Evolutionary conservation across 75 land plant species (phyloP), one percentile per base, ranked within the genome.

Genomic region (Sequoia sempervirens): DNA sequence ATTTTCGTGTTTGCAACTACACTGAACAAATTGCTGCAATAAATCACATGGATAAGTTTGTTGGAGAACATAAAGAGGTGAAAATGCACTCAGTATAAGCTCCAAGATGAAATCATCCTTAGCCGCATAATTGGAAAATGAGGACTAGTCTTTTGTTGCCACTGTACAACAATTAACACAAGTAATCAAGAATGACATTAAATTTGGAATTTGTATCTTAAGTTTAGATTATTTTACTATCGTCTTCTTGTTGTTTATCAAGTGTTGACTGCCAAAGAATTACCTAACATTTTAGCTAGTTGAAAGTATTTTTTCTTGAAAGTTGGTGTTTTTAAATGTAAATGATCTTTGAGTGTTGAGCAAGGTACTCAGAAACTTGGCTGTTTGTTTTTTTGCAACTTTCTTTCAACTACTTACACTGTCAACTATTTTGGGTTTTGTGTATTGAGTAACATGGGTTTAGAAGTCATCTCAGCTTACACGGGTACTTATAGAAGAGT

Each of bases 31-130:
- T 93, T 84, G 98, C 92, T 40, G 84, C 90, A 36, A 88, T 96
- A 85, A 96, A 94, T 87, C 85, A 87, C 84, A 81, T 97, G 83
- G 92, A 94, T n/a, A 89, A 86, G 72, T 94, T 97, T 83, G 81
- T 97, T 47, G 76, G 85, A 28, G 98, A 95, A 66, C 98, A 97
- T 83, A 88, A 89, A 83, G 91, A 94, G 90, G 99, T 97, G 84
- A 81, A 88, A 58, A 78, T n/a, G 28, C 28, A 45, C 5, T 45
- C 50, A 78, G 3, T 41, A 78, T 41, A 26, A 43, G 28, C n/a
- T 80, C 26, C 26, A 81, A 23, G 12, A 2, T 82, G 37, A 37
- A 83, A 15, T 36, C 7, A 38, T 26, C 84, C 28, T 20, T 83
- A 36, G 20, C 11, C 32, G 73, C 45, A 81, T 82, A 80, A 13